phyloP scores from a whole-genome alignment of 495 filamentous ascomycete species.

The Neurospora tetrasperma region DNA sequence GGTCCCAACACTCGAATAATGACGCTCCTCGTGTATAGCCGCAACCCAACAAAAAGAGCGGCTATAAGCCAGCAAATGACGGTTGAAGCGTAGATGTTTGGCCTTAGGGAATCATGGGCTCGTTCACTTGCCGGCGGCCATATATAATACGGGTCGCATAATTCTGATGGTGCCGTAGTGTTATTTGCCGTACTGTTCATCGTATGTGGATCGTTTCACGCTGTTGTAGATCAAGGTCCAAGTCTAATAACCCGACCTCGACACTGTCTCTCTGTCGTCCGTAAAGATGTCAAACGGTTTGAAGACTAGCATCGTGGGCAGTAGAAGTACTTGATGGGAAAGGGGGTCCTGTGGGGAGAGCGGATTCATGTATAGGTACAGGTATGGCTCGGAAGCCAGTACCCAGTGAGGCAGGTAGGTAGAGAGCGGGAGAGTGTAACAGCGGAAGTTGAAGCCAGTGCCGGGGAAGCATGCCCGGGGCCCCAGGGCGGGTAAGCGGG shows the following conservation, averaged over 20 bases:
- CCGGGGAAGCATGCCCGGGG: neutral
- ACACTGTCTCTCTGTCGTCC: neutral
- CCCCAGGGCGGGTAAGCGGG: constrained; percentile 2
- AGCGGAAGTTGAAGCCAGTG: neutral
- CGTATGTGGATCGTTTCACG: neutral
- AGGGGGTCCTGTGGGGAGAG: neutral
- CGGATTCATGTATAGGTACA: neutral
- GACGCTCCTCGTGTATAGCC: constrained; percentile 20
- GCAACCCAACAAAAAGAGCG: constrained; percentile 19
- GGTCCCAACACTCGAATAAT: constrained; percentile 17
- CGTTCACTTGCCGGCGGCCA: constrained; percentile 6
- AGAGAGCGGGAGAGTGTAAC: neutral
- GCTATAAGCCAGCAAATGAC: constrained; percentile 18
- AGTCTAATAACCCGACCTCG: neutral
- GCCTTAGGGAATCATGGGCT: constrained; percentile 15
- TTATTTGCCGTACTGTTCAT: neutral
- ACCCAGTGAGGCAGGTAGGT: neutral
- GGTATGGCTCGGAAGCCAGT: neutral
- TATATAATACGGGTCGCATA: neutral
- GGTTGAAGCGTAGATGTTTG: constrained; percentile 15
- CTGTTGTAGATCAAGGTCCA: neutral
- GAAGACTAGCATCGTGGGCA: neutral
- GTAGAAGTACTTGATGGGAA: neutral
- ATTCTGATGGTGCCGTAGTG: neutral
- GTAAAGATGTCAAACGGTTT: neutral